A percentile compares a stretch with the other conserved stretches of the same genome.
phyloP scores from a whole-genome alignment of 73 alveolate genomes.

The Breviolum minutum region DNA sequence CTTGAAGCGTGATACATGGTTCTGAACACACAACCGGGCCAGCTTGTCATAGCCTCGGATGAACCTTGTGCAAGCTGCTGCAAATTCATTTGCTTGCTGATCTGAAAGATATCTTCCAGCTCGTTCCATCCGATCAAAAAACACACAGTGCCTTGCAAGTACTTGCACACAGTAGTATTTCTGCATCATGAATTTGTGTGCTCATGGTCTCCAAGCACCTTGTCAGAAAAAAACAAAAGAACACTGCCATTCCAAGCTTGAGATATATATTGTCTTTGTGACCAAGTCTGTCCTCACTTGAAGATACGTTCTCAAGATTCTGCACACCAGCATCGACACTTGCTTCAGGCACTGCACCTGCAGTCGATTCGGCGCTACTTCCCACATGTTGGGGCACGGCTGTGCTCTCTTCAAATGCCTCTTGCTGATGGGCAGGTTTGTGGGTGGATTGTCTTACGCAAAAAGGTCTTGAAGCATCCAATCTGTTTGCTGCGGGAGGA shows the following conservation, averaged over 20 bases:
- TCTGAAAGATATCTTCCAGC: neutral
- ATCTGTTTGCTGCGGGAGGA: neutral
- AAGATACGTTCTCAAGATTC: too few relatives aligned
- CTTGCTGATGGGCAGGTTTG: too few relatives aligned
- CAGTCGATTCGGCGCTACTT: too few relatives aligned
- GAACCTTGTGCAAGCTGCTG: neutral
- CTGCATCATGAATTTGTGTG: neutral
- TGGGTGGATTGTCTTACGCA: neutral
- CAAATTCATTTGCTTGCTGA: neutral
- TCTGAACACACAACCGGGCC: neutral
- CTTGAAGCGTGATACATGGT: neutral
- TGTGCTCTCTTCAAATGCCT: too few relatives aligned
- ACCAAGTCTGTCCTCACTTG: too few relatives aligned
- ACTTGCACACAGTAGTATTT: neutral
- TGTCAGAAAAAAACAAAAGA: neutral
- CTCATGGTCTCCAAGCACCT: neutral
- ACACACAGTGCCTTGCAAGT: neutral
- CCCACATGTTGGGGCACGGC: too few relatives aligned
- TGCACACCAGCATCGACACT: too few relatives aligned
- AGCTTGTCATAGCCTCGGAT: neutral
- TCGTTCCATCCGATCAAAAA: slow-evolving; percentile 6
- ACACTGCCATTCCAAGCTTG: slow-evolving; percentile 28
- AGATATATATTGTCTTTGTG: too few relatives aligned
- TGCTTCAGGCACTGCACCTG: too few relatives aligned
- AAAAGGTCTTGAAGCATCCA: neutral